phyloP scores from a whole-genome alignment of 2,329 filamentous ascomycete species.

The Diaporthe citrichinensis region DNA sequence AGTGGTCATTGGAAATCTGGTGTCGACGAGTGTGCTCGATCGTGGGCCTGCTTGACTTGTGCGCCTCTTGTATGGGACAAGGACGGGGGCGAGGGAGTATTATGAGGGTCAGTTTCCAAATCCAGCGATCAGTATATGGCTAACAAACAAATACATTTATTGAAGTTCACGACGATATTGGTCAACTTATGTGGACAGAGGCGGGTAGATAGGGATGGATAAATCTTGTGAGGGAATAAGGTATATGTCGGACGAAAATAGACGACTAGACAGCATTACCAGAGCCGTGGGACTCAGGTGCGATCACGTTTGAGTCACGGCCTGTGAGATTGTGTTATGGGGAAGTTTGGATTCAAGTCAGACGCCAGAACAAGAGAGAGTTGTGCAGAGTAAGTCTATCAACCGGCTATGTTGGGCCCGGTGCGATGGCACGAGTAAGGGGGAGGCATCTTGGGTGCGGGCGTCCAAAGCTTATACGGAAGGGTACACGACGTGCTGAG shows the following conservation, averaged over 20 bases:
- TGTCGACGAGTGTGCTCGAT: neutral
- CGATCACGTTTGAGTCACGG: constrained; percentile 7
- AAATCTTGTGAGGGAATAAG: too few species aligned
- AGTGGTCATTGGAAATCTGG: too few species aligned
- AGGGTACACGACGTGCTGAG: neutral
- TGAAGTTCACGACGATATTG: too few species aligned
- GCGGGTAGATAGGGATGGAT: too few species aligned
- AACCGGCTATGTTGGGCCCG: neutral
- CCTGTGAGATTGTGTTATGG: neutral
- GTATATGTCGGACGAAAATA: neutral
- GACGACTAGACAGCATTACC: neutral
- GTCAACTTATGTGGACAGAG: neutral
- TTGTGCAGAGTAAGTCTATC: neutral
- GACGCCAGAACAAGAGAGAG: neutral
- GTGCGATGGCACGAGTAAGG: neutral
- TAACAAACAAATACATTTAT: neutral
- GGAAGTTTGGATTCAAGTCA: neutral
- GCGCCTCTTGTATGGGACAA: neutral
- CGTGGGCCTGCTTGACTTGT: neutral
- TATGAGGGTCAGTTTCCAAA: neutral
- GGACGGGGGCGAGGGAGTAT: neutral
- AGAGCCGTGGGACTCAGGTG: neutral
- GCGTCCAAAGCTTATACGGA: neutral
- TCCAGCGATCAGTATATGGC: neutral
- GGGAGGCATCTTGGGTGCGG: neutral